phyloP scores from a whole-genome alignment of 2,329 filamentous ascomycete genomes.

The Aspergillus oerlinghausenensis region DNA sequence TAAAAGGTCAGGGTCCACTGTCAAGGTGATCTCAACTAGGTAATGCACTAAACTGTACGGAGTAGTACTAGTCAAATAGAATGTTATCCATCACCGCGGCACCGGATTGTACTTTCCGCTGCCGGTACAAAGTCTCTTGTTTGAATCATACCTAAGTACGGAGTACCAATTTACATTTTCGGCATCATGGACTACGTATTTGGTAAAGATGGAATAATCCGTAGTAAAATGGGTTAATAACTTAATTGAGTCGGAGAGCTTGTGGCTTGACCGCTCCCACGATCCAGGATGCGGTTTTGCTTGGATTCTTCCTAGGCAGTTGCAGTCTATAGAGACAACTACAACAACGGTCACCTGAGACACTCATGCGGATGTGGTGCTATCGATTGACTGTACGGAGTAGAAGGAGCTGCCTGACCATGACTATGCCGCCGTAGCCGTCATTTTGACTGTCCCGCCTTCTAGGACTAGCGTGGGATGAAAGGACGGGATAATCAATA shows the following conservation, averaged over 20 bases:
- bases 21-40: neutral
- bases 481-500: neutral
- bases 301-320: neutral
- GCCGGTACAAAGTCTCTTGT: slow-evolving; percentile 8
- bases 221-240: too few species aligned
- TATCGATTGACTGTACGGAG: neutral
- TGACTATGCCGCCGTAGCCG: too few species aligned
- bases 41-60: neutral
- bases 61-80: neutral
- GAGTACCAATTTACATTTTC: too few species aligned
- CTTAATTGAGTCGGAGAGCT: neutral
- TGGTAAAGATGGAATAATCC: too few species aligned
- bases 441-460: neutral
- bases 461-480: neutral
- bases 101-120: slow-evolving; percentile 32
- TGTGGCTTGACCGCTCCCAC: neutral
- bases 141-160: neutral
- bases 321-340: neutral
- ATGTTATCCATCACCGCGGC: slow-evolving; percentile 34
- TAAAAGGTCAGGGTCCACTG: neutral
- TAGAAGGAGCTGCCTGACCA: neutral
- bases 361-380: neutral
- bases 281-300: neutral
- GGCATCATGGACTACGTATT: too few species aligned
- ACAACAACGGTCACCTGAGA: neutral